These are phyloP conservation scores for Toxicodendron radicans DNA, from an alignment of 345 rosid species.

Conservation along the genomic window DNA sequence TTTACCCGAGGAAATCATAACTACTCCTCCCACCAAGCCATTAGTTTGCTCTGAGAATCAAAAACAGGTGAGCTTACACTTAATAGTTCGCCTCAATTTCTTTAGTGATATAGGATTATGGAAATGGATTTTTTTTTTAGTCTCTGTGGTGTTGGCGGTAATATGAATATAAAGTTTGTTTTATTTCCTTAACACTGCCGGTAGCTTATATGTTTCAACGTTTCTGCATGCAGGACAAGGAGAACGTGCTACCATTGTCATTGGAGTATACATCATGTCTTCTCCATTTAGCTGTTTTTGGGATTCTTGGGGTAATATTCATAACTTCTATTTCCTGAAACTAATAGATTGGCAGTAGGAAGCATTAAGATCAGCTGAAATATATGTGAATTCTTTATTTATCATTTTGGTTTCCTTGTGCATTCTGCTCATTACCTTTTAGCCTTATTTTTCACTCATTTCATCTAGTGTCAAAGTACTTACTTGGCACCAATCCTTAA, in stretches of 20 bases:
- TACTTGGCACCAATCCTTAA: background rate
- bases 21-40: slow-evolving; percentile 51
- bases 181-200: background rate
- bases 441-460: too few species aligned
- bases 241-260: slow-evolving; percentile 39
- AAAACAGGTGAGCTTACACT: slow-evolving; percentile 31
- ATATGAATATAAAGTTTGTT: background rate
- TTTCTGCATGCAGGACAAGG: slow-evolving; percentile 35
- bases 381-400: background rate
- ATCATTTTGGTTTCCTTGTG: background rate
- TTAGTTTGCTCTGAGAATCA: slow-evolving; percentile 32
- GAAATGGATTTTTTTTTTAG: background rate
- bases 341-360: background rate
- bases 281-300: slow-evolving; percentile 67
- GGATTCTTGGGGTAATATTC: slow-evolving; percentile 68
- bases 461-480: background rate
- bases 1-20: slow-evolving; percentile 39
- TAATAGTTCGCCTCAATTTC: background rate
- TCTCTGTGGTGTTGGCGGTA: background rate
- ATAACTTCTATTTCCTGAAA: background rate
- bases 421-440: background rate
- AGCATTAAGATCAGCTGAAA: background rate
- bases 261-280: slow-evolving; percentile 56
- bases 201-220: background rate
- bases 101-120: background rate